Base-by-base conservation (phyloP, 2,329 filamentous ascomycete genomes). In the Clarireedia paspali region DNA sequence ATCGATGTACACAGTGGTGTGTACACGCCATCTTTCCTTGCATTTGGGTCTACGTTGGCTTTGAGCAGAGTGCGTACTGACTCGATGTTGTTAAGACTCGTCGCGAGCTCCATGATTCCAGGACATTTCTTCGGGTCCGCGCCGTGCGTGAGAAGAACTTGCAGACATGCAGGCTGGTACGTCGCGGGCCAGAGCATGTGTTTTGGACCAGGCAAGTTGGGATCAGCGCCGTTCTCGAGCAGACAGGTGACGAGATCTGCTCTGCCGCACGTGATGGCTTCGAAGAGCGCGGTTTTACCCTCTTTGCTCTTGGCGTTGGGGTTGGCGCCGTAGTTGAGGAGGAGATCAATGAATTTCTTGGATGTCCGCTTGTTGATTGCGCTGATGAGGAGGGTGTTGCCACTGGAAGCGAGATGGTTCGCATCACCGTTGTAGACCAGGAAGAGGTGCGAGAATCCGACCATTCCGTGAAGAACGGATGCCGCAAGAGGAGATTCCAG, bases 1-100 rank as follows among this genome's bases (percentile, higher is more conserved):
- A 88, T 87, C 0, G 84, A 76, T 0, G 83, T 82, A 71, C 84
- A 87, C 0, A 88, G 73, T 0, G 84, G 84, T 0, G 84, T 87
- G 68, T 85, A 88, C 34, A 81, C 78, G 7, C 82, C 82, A 59
- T 87, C 84, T 66, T 84, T 85, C 61, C 80, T 82, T 9, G 73
- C 66, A 59, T 85, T 83, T 44, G 81, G 80, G 47, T 80, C 77
- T n/a, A 85, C 79, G 12, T 80, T 80, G 1, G 79, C 76, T 26
- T 79, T 74, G 49, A 84, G 72, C 3, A 86, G 73, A 26, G 81
- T 74, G 26, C 75, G 74, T 12, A 86, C 77, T 0, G 80, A 79
- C 58, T 85, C 82, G 53, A 84, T 73, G 67, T 81, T 84, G 71
- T 86, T 86, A 65, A 84, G 73, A 57, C 79, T 81, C 4, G 79